Percentiles rank a stretch among this genome's conserved stretches.
These are phyloP conservation scores for Spergularia marina DNA, from an alignment of 148 eudicot species.

Conservation along the genomic window DNA sequence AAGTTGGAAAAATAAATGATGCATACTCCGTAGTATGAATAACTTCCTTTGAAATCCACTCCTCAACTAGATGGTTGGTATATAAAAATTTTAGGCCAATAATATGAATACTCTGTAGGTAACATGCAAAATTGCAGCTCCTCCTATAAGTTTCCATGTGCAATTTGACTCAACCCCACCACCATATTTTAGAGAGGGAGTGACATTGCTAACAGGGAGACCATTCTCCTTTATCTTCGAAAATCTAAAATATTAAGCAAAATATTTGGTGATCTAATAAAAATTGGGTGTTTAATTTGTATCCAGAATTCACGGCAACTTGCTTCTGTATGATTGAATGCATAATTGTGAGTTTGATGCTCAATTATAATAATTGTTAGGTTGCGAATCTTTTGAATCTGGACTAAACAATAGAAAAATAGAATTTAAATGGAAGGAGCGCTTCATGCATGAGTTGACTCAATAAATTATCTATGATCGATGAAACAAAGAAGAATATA, in stretches of 20 bases:
- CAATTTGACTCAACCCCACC: constrained; percentile 13
- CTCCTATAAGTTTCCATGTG: constrained; percentile 14
- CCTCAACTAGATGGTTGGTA: no score
- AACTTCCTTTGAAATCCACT: not conserved
- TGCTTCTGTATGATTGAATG: constrained; percentile 11
- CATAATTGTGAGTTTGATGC: not conserved
- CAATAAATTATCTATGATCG: no score
- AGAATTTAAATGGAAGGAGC: no score
- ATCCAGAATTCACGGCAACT: constrained; percentile 9
- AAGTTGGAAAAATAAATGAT: no score
- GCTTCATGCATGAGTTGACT: no score
- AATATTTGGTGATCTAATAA: not conserved
- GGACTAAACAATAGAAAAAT: not conserved
- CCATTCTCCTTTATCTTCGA: no score
- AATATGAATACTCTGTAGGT: not conserved
- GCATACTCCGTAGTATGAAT: no score
- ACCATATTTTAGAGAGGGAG: no score
- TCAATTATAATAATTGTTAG: not conserved
- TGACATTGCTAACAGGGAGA: no score
- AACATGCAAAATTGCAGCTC: constrained; percentile 9
- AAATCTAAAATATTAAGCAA: no score
- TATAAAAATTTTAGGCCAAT: no score
- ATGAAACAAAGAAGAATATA: no score
- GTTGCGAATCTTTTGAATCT: constrained; percentile 1
- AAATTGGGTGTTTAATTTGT: not conserved